Percentiles rank a stretch among this genome's conserved stretches.
Conservation (phyloP, 768 basidiomycete species). For the Leccinum truebloodii region DNA sequence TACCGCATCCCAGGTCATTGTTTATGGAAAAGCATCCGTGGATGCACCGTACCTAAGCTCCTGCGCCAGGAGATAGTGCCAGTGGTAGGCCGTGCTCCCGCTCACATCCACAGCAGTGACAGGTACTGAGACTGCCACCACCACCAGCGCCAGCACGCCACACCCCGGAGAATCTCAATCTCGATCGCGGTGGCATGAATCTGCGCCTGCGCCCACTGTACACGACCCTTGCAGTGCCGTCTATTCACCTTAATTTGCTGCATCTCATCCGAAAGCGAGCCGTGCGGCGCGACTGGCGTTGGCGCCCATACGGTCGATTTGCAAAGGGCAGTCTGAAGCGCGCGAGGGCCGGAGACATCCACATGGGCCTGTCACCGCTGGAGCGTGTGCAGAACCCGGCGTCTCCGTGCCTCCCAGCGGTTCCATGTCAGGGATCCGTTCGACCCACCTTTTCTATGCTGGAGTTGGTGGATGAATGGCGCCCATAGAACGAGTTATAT, state of each 20-base stretch:
- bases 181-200: constrained; percentile 67
- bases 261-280: constrained; percentile 58
- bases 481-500: too few relatives aligned
- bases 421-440: constrained; percentile 87
- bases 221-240: constrained; percentile 61
- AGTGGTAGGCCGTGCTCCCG: constrained; percentile 26
- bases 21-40: constrained; percentile 54
- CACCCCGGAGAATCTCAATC: constrained; percentile 45
- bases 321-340: constrained; percentile 59
- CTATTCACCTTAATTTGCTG: constrained; percentile 60
- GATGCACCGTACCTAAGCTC: constrained; percentile 38
- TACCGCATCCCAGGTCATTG: constrained; percentile 65
- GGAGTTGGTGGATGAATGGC: too few relatives aligned
- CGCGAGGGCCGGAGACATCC: constrained; percentile 54
- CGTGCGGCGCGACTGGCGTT: constrained; percentile 1
- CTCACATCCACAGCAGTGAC: constrained; percentile 3
- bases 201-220: constrained; percentile 56
- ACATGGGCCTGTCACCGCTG: constrained; percentile 78
- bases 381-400: constrained; percentile 89
- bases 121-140: too few relatives aligned
- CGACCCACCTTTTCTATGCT: too few relatives aligned
- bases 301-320: constrained; percentile 49
- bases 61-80: constrained; percentile 29
- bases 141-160: too few relatives aligned
- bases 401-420: constrained; percentile 87